Evolutionary conservation across 768 basidiomycete genomes (phyloP).

Genomic region (Guyanaporus albipodus): DNA sequence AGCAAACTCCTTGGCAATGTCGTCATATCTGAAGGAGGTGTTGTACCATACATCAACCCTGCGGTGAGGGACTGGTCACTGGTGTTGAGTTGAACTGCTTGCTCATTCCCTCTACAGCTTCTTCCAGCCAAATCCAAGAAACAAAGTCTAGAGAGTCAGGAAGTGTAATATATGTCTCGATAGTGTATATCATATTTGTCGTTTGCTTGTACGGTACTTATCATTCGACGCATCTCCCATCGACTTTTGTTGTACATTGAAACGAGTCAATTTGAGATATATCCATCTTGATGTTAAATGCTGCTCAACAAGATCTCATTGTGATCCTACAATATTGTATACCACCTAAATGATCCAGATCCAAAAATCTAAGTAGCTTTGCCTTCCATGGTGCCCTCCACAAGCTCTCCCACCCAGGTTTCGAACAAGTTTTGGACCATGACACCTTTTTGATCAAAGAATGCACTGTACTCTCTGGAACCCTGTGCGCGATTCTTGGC

Average conservation of each 20-base stretch:
- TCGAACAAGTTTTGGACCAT: slow-evolving; percentile 77
- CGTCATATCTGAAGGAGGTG: slow-evolving; percentile 94
- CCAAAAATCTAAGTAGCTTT: slow-evolving; percentile 41
- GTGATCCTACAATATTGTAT: slow-evolving; percentile 30
- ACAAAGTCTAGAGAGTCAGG: slow-evolving; percentile 31
- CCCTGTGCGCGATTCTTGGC: slow-evolving; percentile 61
- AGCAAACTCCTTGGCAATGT: slow-evolving; percentile 74
- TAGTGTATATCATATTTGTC: not conserved
- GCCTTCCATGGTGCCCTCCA: slow-evolving; percentile 70
- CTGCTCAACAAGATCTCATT: slow-evolving; percentile 18
- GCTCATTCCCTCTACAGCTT: slow-evolving; percentile 15
- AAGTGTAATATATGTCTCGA: slow-evolving; percentile 20
- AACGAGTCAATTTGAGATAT: not conserved
- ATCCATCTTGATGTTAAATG: not conserved
- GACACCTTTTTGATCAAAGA: slow-evolving; percentile 78
- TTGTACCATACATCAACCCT: slow-evolving; percentile 76
- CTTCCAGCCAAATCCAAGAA: slow-evolving; percentile 32
- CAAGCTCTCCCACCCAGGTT: slow-evolving; percentile 71
- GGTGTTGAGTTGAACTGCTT: no score
- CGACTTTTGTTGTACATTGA: no score
- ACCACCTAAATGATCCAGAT: slow-evolving; percentile 4
- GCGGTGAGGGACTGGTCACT: slow-evolving; percentile 36
- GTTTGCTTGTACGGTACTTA: no score
- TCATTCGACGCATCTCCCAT: no score
- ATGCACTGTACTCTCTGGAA: slow-evolving; percentile 57